phyloP scores from a whole-genome alignment of 2,329 filamentous ascomycete species.

The Penicillium crustosum region DNA sequence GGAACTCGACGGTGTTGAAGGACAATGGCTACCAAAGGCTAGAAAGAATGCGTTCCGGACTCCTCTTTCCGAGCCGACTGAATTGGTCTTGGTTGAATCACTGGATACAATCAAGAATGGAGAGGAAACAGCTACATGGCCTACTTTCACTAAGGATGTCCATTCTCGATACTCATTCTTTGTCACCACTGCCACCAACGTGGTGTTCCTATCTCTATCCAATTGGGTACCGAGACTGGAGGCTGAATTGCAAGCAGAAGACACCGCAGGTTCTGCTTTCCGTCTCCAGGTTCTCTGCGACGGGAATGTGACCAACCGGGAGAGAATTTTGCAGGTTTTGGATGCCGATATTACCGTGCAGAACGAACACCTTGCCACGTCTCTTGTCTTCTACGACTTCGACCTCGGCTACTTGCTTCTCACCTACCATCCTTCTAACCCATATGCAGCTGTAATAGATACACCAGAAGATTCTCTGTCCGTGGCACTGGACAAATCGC shows the following conservation, averaged over 20 bases:
- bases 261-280: constrained; percentile 55
- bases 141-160: constrained; percentile 58
- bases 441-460: constrained; percentile 55
- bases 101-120: constrained; percentile 41
- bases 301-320: constrained; percentile 49
- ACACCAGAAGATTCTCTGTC: constrained; percentile 41
- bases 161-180: constrained; percentile 60
- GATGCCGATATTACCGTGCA: constrained; percentile 28
- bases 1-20: constrained; percentile 62
- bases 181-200: constrained; percentile 55
- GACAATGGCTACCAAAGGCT: constrained; percentile 60
- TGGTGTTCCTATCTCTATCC: constrained; percentile 56
- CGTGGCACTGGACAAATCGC: constrained; percentile 26
- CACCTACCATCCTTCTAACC: constrained; percentile 49
- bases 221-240: constrained; percentile 59
- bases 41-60: constrained; percentile 43
- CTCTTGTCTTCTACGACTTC: constrained; percentile 56
- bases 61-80: constrained; percentile 43
- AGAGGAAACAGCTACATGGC: constrained; percentile 41
- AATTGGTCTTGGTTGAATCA: constrained; percentile 47
- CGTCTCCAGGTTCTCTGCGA: constrained; percentile 58
- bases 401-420: constrained; percentile 60
- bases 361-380: constrained; percentile 45
- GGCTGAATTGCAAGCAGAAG: constrained; percentile 54
- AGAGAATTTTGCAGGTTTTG: constrained; percentile 48